Evolutionary conservation across 257 asterid genomes (phyloP), one percentile per base, ranked within the genome.

Genomic region (Capsicum baccatum): DNA sequence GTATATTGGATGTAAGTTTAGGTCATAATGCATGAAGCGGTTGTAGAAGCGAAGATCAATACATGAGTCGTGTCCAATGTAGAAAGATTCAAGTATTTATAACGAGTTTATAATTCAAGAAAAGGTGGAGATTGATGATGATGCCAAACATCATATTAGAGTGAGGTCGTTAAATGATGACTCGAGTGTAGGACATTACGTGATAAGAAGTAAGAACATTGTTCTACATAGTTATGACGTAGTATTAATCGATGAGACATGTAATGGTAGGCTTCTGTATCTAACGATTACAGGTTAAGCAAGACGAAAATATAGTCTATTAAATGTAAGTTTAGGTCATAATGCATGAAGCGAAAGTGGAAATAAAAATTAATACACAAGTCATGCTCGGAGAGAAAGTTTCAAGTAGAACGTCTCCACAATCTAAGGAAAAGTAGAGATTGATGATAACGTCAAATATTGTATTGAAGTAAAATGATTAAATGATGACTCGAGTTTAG

Each of bases 81-180:
- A 33, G 11, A 0, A 66, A 66, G 10, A 26, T 12, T 66, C 10
- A 3, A 26, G 42, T 60, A n/a, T n/a, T 0, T 60, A 42, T 26
- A 6, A 3, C 19, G 6, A 0, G 0, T 60, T 0, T 1, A 1
- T 3, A 60, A 60, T 60, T 0, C 3, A 60, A n/a, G 33, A 26
- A 26, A 26, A 26, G 33, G 33, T 26, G 33, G 33, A 26, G 33
- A 26, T 1, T 26, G 33, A 26, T 26, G 33, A 26, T 26, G 33
- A 26, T 1, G 33, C 33, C 33, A 26, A 26, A 26, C 2, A 26
- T 26, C 33, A 26, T 26, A 26, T 26, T 26, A 26, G 33, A 26
- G 33, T 26, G 33, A 26, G 33, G 33, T 26, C 33, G 33, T 26
- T 26, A 26, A 26, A 26, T 26, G 33, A 26, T 26, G 33, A 26